Evolutionary conservation across 2,329 filamentous ascomycete genomes (phyloP).

Genomic region (Eutypella sp.): DNA sequence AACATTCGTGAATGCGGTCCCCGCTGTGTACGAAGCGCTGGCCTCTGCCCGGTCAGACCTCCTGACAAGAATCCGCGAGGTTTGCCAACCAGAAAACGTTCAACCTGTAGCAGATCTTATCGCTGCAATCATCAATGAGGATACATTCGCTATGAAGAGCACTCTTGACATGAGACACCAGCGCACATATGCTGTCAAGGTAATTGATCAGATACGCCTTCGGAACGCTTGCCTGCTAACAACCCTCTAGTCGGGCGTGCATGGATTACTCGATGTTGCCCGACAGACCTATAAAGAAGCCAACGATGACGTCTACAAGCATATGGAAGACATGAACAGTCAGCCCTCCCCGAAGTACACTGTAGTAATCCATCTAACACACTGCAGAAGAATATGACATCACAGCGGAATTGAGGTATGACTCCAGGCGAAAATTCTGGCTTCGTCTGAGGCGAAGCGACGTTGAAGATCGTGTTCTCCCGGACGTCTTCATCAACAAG

Average conservation of each 20-base stretch:
- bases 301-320: constrained; percentile 69
- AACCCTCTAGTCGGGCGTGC: constrained; percentile 61
- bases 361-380: not conserved
- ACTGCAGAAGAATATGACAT: constrained; percentile 56
- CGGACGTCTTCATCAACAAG: constrained; percentile 71
- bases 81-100: constrained; percentile 62
- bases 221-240: constrained; percentile 13
- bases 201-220: constrained; percentile 22
- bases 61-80: constrained; percentile 61
- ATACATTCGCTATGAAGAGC: constrained; percentile 71
- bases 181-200: constrained; percentile 82
- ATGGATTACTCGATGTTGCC: constrained; percentile 82
- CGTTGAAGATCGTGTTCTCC: constrained; percentile 55
- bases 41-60: constrained; percentile 58
- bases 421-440: constrained; percentile 74
- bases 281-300: constrained; percentile 86
- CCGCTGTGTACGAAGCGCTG: constrained; percentile 63
- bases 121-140: constrained; percentile 67
- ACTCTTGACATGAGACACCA: constrained; percentile 87
- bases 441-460: constrained; percentile 61
- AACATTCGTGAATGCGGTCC: constrained; percentile 66
- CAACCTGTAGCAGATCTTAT: constrained; percentile 61
- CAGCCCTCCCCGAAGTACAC: constrained; percentile 12
- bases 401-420: constrained; percentile 65
- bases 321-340: constrained; percentile 66